Base-by-base conservation (phyloP, 352 stramenopile species). In the Pythium grandisporangium region DNA sequence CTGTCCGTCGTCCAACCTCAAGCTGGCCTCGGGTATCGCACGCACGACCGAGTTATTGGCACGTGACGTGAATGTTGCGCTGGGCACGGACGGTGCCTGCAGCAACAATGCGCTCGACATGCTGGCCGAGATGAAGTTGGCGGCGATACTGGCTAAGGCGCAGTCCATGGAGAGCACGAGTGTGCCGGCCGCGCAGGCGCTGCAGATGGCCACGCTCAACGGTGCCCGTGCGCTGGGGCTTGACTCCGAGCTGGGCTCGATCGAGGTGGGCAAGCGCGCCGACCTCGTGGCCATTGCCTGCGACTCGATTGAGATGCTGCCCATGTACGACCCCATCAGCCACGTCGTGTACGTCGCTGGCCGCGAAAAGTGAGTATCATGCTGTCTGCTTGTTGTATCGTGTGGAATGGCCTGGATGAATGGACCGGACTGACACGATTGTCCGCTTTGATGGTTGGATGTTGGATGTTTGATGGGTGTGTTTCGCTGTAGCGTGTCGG, bases 91-190 rank as follows among this genome's bases (percentile, higher is more conserved):
- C 58, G 61, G 76, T 12, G 76, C 79, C 4, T 73, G 78, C 10
- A 92, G 77, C 53, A 95, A 96, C 62, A 94, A 95, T 49, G 86
- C 79, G 48, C 69, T 94, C 41, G 79, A 95, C 48, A 94, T 96
- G 82, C 83, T 95, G 34, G 62, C 51, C 10, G 84, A 96, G 60
- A 92, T 93, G 73, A 93, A 92, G 58, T 55, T 94, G 37, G 78
- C 80, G 6, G 78, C 80, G 4, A 66, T 95, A n/a, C 42, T 95
- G 17, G 81, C 76, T 47, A 95, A 95, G 67, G 74, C 53, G 16
- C 61, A 86, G 42, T 70, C 70, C 12, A 68, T 78, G 20, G 40
- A 84, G 33, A 71, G 72, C 48, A 84, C 61, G 26, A 76, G 58
- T 38, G 64, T 88, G 25, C 63, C 73, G 13, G 74, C 78, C 0